phyloP scores from a whole-genome alignment of 345 rosid species.

The Erucastrum elatum region DNA sequence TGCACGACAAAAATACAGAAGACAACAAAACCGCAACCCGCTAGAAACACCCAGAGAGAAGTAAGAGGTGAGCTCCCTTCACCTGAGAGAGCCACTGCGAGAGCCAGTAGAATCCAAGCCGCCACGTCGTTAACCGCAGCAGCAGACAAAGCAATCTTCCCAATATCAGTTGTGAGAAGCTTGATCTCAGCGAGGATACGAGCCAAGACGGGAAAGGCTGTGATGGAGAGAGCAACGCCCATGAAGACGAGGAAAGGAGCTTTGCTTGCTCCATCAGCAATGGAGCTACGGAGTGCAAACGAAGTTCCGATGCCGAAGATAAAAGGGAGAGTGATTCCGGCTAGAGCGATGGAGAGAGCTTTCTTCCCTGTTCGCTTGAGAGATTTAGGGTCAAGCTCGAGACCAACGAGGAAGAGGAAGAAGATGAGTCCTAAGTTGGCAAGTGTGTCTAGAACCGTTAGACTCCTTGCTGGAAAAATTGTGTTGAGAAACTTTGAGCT shows the following conservation, averaged over 20 bases:
- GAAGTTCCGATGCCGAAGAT: conserved; percentile 68
- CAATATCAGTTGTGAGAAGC: conserved; percentile 49
- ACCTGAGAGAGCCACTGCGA: conserved; percentile 45
- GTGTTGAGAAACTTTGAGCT: conserved; percentile 48
- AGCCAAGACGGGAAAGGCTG: conserved; percentile 53
- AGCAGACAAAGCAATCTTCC: conserved; percentile 52
- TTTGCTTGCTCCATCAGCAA: conserved; percentile 48
- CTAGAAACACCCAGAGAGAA: conserved; percentile 51
- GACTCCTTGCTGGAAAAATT: conserved; percentile 54
- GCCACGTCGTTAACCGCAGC: conserved; percentile 54
- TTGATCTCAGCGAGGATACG: conserved; percentile 56
- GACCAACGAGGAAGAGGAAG: conserved; percentile 79
- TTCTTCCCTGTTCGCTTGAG: conserved; percentile 65
- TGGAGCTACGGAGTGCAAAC: conserved; percentile 52
- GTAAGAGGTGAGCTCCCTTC: conserved; percentile 44
- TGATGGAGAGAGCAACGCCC: conserved; percentile 57
- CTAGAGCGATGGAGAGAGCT: conserved; percentile 57
- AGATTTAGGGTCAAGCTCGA: conserved; percentile 65
- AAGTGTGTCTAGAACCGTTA: conserved; percentile 74
- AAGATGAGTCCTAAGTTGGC: conserved; percentile 78
- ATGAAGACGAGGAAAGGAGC: conserved; percentile 52
- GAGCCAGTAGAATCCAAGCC: conserved; percentile 54
- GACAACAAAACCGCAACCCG: conserved; percentile 47
- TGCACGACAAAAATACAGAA: conserved; percentile 37
- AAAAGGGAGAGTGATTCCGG: conserved; percentile 72